These are phyloP conservation scores for Metschnikowia similis DNA, from an alignment of 805 yeast genomes.

Conservation along the genomic window DNA sequence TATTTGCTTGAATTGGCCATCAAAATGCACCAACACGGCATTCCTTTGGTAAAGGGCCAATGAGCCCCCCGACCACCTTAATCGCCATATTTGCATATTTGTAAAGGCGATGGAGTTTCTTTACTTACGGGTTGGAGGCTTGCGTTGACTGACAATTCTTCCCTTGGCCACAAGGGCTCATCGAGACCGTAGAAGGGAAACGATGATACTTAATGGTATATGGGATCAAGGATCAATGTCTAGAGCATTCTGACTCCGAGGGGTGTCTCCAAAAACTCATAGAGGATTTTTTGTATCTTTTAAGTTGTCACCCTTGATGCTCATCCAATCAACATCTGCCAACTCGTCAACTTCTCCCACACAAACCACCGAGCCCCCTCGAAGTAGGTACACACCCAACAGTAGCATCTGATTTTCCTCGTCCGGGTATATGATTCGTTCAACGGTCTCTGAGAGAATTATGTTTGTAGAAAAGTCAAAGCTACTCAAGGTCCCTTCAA, in stretches of 20 bases:
- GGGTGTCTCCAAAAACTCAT: conserved; percentile 3
- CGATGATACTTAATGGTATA: too few relatives aligned
- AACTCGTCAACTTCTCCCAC: conserved; percentile 50
- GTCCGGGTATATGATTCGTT: conserved; percentile 45
- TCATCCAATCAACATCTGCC: conserved; percentile 41
- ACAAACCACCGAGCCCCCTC: conserved; percentile 58
- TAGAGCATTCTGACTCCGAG: too few relatives aligned
- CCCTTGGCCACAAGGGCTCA: too few relatives aligned
- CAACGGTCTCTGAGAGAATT: conserved; percentile 48
- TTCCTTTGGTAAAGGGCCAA: conserved; percentile 40
- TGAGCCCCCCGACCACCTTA: neutral
- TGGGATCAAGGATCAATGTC: too few relatives aligned
- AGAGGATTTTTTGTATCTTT: conserved; percentile 40
- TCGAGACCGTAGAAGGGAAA: too few relatives aligned
- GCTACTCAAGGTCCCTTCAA: conserved; percentile 47
- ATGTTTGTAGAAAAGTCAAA: conserved; percentile 64
- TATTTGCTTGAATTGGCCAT: conserved; percentile 81
- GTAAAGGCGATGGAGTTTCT: too few relatives aligned
- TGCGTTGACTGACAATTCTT: too few relatives aligned
- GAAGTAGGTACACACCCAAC: conserved; percentile 48
- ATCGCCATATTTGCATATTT: too few relatives aligned
- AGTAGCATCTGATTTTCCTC: conserved; percentile 38
- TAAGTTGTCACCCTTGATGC: conserved; percentile 27
- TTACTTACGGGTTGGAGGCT: neutral
- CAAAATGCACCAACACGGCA: conserved; percentile 69